Conservation (phyloP, 1,284 basidiomycete species). For the Ustilago crameri region DNA sequence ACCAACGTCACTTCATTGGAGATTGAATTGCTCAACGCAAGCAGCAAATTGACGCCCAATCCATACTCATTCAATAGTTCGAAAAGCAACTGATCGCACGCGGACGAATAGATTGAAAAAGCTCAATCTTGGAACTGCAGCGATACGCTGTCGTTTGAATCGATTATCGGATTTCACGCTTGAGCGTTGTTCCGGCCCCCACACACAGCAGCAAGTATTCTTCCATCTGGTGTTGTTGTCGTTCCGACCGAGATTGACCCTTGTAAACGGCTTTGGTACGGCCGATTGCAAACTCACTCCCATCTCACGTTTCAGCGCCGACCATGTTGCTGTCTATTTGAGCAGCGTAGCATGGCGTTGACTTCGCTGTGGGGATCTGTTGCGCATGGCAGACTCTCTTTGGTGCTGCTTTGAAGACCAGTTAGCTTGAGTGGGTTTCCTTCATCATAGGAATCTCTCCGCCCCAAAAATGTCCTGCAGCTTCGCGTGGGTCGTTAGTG, state of each 20-base stretch:
- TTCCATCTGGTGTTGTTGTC: background rate
- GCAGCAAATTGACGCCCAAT: background rate
- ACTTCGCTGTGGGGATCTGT: too few relatives aligned
- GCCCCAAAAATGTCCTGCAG: constrained; percentile 28
- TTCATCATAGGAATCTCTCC: constrained; percentile 13
- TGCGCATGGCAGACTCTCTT: too few relatives aligned
- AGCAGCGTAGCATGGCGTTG: background rate
- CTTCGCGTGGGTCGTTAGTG: background rate
- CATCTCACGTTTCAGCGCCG: background rate
- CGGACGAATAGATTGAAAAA: constrained; percentile 11
- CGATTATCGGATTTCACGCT: constrained; percentile 43
- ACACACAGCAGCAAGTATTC: background rate
- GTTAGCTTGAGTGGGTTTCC: background rate
- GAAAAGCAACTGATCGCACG: background rate
- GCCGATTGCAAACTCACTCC: background rate
- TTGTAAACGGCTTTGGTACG: background rate
- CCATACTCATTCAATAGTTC: background rate
- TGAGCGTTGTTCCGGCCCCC: background rate
- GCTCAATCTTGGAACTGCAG: background rate
- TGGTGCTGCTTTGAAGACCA: too few relatives aligned
- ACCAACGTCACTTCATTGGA: background rate
- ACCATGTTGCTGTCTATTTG: background rate
- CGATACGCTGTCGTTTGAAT: constrained; percentile 3
- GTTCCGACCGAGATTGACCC: constrained; percentile 1
- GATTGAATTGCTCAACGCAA: background rate